These are phyloP conservation scores for Paecilomyces formosus DNA, from an alignment of 2,329 filamentous ascomycete genomes.

Conservation along the genomic window DNA sequence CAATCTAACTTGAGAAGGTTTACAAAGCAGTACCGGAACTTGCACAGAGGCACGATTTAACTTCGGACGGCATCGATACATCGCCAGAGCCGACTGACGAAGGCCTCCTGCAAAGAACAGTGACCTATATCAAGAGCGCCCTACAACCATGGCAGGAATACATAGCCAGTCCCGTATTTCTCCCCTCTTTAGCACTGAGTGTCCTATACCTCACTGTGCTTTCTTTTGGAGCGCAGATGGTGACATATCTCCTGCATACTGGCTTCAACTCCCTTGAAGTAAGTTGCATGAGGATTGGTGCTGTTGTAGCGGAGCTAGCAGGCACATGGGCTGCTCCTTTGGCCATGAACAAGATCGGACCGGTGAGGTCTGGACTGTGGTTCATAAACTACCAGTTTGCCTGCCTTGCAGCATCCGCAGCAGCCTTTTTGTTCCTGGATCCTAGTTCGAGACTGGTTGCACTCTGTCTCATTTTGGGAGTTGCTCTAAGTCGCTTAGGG, in stretches of 20 bases:
- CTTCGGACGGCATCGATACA: neutral
- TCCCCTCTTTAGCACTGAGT: constrained; percentile 43
- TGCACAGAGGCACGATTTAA: constrained; percentile 1
- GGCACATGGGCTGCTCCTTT: constrained; percentile 47
- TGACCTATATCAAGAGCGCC: constrained; percentile 3
- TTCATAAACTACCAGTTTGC: constrained; percentile 60
- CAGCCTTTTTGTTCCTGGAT: constrained; percentile 33
- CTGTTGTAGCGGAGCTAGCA: constrained; percentile 46
- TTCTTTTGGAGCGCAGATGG: constrained; percentile 48
- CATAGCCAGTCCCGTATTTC: constrained; percentile 22
- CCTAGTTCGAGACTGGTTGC: constrained; percentile 32
- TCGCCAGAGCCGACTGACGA: neutral
- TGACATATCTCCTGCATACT: constrained; percentile 47
- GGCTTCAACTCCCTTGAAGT: constrained; percentile 44
- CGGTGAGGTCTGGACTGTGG: constrained; percentile 63
- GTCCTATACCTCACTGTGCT: constrained; percentile 50
- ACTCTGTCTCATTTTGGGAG: constrained; percentile 42
- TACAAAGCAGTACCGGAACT: constrained; percentile 14
- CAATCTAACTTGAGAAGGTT: constrained; percentile 5
- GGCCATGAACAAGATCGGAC: constrained; percentile 46
- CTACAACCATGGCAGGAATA: constrained; percentile 20
- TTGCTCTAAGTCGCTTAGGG: constrained; percentile 51
- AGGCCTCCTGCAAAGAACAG: constrained; percentile 1
- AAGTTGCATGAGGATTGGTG: constrained; percentile 39
- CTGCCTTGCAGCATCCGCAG: constrained; percentile 42